Conservation (phyloP, 73 alveolate genomes). For the Diophrys sp. region DNA sequence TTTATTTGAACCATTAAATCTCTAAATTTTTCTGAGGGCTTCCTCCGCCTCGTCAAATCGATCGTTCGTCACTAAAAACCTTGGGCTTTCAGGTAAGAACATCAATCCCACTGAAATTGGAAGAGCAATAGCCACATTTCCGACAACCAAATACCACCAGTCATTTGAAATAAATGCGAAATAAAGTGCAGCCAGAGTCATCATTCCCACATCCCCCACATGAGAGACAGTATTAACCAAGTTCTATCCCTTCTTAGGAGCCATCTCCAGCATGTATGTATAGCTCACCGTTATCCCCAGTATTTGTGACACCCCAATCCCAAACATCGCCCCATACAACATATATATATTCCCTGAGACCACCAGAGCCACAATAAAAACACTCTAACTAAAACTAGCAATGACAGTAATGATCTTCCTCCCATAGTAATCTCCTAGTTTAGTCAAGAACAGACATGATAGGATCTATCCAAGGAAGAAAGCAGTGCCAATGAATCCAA, state of each 20-base stretch:
- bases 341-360: neutral
- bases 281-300: slow-evolving; percentile 2
- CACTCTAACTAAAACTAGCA: neutral
- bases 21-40: slow-evolving; percentile 20
- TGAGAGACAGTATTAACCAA: neutral
- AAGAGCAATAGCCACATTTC: slow-evolving; percentile 8
- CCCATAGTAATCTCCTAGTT: neutral
- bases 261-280: slow-evolving; percentile 6
- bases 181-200: neutral
- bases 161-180: slow-evolving; percentile 27
- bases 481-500: neutral
- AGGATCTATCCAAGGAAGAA: neutral
- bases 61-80: slow-evolving; percentile 29
- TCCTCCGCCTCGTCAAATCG: slow-evolving; percentile 28
- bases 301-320: neutral
- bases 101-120: slow-evolving; percentile 5
- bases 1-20: neutral
- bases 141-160: slow-evolving; percentile 25
- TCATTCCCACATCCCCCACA: neutral
- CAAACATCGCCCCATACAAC: neutral
- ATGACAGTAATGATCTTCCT: neutral
- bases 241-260: neutral
- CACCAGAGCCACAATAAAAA: neutral
- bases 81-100: slow-evolving; percentile 57
- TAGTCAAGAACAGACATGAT: neutral